Percentiles rank a stretch among this genome's conserved stretches.
Evolutionary conservation across 179 eudicot genomes (phyloP).

Genomic region (Actinidia arguta): DNA sequence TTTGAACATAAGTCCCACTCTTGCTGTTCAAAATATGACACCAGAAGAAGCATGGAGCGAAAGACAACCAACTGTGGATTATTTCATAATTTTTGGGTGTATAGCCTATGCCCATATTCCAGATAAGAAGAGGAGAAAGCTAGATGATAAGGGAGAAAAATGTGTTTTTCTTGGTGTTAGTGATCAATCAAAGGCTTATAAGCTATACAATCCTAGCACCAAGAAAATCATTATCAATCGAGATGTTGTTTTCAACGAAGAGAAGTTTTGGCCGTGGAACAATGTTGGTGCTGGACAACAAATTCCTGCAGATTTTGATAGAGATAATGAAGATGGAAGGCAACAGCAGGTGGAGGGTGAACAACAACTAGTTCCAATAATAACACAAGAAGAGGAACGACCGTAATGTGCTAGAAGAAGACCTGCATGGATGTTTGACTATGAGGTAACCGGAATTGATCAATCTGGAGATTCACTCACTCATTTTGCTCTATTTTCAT

Average conservation of each 20-base stretch:
- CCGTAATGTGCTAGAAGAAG: background rate
- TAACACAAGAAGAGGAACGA: background rate
- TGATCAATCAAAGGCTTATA: background rate
- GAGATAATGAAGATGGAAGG: background rate
- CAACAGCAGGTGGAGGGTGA: background rate
- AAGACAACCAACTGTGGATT: background rate
- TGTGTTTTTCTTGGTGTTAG: background rate
- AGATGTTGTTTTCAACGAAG: too few species aligned
- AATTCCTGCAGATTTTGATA: background rate
- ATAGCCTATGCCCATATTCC: background rate
- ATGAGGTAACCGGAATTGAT: too few species aligned
- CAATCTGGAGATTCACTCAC: background rate
- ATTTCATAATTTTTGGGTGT: background rate
- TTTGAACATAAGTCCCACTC: too few species aligned
- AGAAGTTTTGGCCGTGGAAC: too few species aligned
- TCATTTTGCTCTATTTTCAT: too few species aligned
- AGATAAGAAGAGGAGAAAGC: background rate
- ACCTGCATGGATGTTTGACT: background rate
- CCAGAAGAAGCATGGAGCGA: background rate
- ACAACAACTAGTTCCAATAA: too few species aligned
- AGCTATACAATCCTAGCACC: background rate
- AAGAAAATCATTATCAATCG: too few species aligned
- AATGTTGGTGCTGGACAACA: too few species aligned
- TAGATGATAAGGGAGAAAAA: background rate
- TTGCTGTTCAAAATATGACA: too few species aligned